These are phyloP conservation scores for Fraxinus nigra DNA, from an alignment of 305 asterid species.

Conservation along the genomic window DNA sequence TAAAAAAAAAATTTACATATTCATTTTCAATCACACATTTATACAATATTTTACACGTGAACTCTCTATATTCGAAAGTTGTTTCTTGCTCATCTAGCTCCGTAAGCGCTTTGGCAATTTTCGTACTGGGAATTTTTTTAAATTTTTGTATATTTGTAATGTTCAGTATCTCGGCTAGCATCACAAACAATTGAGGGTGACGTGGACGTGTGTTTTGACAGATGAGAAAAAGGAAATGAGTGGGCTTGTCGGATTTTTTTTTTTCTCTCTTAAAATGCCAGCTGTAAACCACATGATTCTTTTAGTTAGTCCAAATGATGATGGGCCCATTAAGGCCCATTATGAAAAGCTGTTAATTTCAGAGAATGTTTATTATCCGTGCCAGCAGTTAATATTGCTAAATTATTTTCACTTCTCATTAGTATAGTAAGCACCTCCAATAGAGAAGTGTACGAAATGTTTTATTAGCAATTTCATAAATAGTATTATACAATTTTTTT, in stretches of 20 bases:
- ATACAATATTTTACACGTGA: too few species aligned
- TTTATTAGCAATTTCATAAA: too few species aligned
- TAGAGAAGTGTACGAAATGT: too few species aligned
- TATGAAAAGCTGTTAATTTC: not conserved
- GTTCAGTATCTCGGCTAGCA: not conserved
- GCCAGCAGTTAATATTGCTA: not conserved
- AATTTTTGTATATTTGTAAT: not conserved
- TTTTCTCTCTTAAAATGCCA: constrained; percentile 29
- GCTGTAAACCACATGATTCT: constrained; percentile 50
- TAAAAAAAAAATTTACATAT: too few species aligned
- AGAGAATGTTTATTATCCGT: not conserved
- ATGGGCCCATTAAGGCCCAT: constrained; percentile 15
- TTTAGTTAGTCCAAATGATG: constrained; percentile 23
- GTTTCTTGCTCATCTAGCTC: not conserved
- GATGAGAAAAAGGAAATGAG: not conserved
- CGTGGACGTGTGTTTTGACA: constrained; percentile 1
- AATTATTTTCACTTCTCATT: not conserved
- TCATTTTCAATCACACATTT: too few species aligned
- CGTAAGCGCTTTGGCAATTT: not conserved
- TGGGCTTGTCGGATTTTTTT: constrained; percentile 22
- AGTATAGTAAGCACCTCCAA: too few species aligned
- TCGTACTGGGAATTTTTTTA: not conserved
- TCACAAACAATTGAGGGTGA: not conserved
- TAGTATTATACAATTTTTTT: too few species aligned
- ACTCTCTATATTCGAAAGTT: too few species aligned